A percentile compares a stretch with the other conserved stretches of the same genome.
phyloP scores from a whole-genome alignment of 1,284 basidiomycete genomes.

The Sporisorium reilianum region DNA sequence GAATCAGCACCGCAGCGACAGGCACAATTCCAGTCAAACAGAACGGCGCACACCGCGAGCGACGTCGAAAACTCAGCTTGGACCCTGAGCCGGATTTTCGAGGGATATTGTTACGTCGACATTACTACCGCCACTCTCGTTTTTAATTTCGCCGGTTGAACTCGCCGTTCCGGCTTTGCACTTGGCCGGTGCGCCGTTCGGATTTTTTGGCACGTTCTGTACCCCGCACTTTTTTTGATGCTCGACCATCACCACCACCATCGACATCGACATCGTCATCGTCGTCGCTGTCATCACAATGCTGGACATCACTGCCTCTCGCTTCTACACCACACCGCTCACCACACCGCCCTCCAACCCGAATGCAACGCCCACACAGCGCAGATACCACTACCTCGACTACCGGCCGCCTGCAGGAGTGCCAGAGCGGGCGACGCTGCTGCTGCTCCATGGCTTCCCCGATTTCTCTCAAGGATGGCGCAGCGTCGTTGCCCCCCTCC shows the following conservation, averaged over 20 bases:
- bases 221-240: constrained; percentile 2
- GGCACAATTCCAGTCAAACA: not conserved
- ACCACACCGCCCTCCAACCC: constrained; percentile 48
- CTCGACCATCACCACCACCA: not conserved
- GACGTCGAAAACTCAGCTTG: not conserved
- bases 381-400: constrained; percentile 61
- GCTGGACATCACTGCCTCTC: constrained; percentile 43
- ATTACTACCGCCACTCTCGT: too few species aligned
- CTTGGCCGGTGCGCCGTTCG: constrained; percentile 3
- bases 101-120: too few species aligned
- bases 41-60: not conserved
- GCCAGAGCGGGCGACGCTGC: constrained; percentile 44
- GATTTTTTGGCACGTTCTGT: not conserved
- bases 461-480: constrained; percentile 53
- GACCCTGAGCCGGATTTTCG: constrained; percentile 18
- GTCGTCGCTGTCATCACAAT: not conserved
- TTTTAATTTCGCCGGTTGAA: too few species aligned
- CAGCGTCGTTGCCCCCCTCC: constrained; percentile 44
- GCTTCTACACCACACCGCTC: constrained; percentile 56
- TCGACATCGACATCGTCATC: not conserved
- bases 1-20: too few species aligned
- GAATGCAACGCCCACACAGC: constrained; percentile 43
- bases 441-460: constrained; percentile 62
- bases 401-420: constrained; percentile 41
- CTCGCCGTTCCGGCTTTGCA: constrained; percentile 1